Evolutionary conservation across 2,329 filamentous ascomycete genomes (phyloP).

Genomic region (Westerdykella sp.): DNA sequence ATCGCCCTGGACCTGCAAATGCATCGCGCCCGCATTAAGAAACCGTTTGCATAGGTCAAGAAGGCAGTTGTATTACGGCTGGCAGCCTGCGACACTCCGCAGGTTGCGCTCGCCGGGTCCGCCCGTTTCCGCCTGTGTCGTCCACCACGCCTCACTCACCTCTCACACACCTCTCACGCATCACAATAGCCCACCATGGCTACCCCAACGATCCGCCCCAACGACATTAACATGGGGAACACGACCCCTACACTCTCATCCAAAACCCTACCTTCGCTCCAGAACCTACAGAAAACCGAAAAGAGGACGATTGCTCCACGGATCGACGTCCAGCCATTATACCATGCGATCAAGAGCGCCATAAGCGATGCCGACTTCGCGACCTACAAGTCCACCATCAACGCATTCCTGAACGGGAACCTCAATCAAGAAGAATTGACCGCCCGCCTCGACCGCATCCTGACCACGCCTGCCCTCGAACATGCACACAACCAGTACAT

Average conservation of each 20-base stretch:
- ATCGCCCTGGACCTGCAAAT: conserved; percentile 11
- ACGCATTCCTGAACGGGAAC: conserved; percentile 52
- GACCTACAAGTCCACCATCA: conserved; percentile 54
- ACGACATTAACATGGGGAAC: conserved; percentile 29
- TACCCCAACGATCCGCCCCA: conserved; percentile 30
- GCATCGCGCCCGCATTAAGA: conserved; percentile 9
- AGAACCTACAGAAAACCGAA: conserved; percentile 35
- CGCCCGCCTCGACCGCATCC: conserved; percentile 50
- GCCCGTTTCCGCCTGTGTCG: too few relatives aligned
- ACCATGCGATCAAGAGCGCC: conserved; percentile 54
- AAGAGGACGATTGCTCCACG: conserved; percentile 51
- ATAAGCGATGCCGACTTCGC: conserved; percentile 54
- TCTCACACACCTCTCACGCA: conserved; percentile 2
- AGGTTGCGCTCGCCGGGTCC: too few relatives aligned
- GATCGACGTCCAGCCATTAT: conserved; percentile 57
- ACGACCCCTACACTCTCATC: conserved; percentile 31
- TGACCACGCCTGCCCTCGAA: conserved; percentile 49
- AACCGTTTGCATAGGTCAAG: conserved; percentile 1
- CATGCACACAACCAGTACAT: conserved; percentile 59
- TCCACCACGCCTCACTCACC: too few relatives aligned
- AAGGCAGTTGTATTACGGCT: background rate
- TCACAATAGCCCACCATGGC: conserved; percentile 25
- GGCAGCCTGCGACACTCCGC: too few relatives aligned
- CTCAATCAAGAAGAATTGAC: conserved; percentile 57
- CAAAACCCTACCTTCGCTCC: conserved; percentile 28